Evolutionary conservation across 768 basidiomycete species (phyloP).

Genomic region (Lactarius vividus): DNA sequence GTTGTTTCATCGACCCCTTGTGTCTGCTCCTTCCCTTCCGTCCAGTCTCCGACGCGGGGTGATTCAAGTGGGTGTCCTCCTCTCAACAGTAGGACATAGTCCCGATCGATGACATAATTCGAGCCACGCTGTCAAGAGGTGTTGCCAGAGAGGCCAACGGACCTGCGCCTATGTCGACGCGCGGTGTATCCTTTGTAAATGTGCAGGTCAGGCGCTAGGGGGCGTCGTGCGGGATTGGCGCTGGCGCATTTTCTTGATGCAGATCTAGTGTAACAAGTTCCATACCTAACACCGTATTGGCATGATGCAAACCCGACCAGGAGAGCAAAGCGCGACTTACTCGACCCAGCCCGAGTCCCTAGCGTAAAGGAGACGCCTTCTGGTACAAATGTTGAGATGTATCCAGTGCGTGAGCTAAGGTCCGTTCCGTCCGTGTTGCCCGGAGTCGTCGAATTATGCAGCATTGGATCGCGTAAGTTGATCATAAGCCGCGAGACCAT

Average conservation of each 20-base stretch:
- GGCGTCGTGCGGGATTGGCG: not conserved
- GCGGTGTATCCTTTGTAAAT: not conserved
- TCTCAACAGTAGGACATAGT: not conserved
- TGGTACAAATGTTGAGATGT: slow-evolving; percentile 8
- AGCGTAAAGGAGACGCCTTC: not conserved
- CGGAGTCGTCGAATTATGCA: not conserved
- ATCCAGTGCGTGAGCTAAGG: not conserved
- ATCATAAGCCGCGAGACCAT: slow-evolving; percentile 25
- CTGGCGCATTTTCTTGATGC: not conserved
- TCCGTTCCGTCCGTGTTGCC: not conserved
- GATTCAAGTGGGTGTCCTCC: not conserved
- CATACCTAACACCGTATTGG: not conserved
- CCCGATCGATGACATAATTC: not conserved
- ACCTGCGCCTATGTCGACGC: not conserved
- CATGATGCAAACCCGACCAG: not conserved
- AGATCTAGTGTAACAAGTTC: not conserved
- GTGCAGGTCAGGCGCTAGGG: not conserved
- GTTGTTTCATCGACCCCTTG: not conserved
- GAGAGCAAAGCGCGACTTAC: not conserved
- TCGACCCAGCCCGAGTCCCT: not conserved
- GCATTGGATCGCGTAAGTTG: slow-evolving; percentile 20
- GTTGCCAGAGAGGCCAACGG: not conserved
- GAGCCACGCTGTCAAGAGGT: not conserved
- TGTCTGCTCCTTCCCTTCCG: not conserved
- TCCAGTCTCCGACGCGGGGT: not conserved